A percentile compares a stretch with the other conserved stretches of the same genome.
phyloP scores from a whole-genome alignment of 164 flowering plant species.

The Akebia trifoliata region DNA sequence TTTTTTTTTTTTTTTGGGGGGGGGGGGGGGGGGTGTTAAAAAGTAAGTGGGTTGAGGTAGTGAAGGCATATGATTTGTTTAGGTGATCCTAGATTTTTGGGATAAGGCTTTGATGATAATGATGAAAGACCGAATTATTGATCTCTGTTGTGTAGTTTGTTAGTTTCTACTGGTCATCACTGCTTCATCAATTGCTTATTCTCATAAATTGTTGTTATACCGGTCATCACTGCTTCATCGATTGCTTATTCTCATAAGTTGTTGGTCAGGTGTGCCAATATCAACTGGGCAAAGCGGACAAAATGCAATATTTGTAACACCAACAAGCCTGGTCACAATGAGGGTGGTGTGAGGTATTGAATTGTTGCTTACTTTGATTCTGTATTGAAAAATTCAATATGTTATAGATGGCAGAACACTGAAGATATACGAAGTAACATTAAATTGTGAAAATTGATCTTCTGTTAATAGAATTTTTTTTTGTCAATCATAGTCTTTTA shows the following conservation, averaged over 20 bases:
- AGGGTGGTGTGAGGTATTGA: slow-evolving; percentile 90
- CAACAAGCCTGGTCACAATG: slow-evolving; percentile 91
- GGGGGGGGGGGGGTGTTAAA: too few species aligned
- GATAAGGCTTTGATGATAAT: too few species aligned
- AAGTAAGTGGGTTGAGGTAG: too few species aligned
- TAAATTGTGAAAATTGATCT: neutral
- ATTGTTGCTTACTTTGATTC: neutral
- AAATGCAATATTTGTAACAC: slow-evolving; percentile 98
- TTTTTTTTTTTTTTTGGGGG: too few species aligned
- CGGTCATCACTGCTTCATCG: too few species aligned
- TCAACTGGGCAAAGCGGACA: slow-evolving; percentile 95
- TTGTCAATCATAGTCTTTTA: neutral
- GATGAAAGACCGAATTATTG: neutral
- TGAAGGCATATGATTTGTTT: too few species aligned
- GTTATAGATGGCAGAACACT: neutral
- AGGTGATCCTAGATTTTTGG: too few species aligned
- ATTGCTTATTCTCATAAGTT: too few species aligned
- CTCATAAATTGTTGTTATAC: too few species aligned
- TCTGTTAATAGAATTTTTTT: neutral
- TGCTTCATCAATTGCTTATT: neutral
- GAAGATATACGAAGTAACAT: neutral
- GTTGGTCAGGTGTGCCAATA: slow-evolving; percentile 96
- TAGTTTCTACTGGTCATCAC: neutral
- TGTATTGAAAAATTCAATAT: too few species aligned
- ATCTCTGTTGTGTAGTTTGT: neutral